Percentiles rank a stretch among this genome's conserved stretches.
phyloP scores from a whole-genome alignment of 345 rosid genomes.

The Clausena lansium region DNA sequence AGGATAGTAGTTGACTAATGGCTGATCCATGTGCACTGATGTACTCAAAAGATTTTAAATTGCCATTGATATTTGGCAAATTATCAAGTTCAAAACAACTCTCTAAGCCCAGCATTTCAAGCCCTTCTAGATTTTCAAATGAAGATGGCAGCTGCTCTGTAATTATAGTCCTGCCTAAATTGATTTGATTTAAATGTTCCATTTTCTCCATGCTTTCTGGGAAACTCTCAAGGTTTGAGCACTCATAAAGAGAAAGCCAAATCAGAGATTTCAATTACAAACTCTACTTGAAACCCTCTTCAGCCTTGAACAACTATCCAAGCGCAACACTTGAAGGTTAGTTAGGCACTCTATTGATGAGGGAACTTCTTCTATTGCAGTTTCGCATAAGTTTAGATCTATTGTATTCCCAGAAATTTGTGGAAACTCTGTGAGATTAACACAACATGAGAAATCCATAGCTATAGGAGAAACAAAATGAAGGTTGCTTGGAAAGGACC shows the following conservation, averaged over 20 bases:
- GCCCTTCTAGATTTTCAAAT: neutral
- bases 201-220: neutral
- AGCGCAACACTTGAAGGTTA: accelerated
- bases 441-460: neutral
- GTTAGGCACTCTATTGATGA: neutral
- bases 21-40: neutral
- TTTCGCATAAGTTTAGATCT: neutral
- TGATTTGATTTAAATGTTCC: neutral
- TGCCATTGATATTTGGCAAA: neutral
- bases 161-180: accelerated
- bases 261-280: neutral
- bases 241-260: accelerated
- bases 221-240: neutral
- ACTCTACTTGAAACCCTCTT: neutral
- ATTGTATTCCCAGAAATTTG: neutral
- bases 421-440: slow-evolving; percentile 5
- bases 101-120: accelerated
- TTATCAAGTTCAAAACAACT: neutral
- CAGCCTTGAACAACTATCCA: accelerated
- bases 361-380: slow-evolving; percentile 3
- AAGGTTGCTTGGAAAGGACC: too few relatives aligned
- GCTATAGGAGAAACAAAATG: too few relatives aligned
- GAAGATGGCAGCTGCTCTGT: too few relatives aligned
- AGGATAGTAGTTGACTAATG: neutral
- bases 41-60: neutral